Evolutionary conservation across 2,329 filamentous ascomycete species (phyloP), one percentile per base, ranked within the genome.

Genomic region (Ramularia collo-cygni): DNA sequence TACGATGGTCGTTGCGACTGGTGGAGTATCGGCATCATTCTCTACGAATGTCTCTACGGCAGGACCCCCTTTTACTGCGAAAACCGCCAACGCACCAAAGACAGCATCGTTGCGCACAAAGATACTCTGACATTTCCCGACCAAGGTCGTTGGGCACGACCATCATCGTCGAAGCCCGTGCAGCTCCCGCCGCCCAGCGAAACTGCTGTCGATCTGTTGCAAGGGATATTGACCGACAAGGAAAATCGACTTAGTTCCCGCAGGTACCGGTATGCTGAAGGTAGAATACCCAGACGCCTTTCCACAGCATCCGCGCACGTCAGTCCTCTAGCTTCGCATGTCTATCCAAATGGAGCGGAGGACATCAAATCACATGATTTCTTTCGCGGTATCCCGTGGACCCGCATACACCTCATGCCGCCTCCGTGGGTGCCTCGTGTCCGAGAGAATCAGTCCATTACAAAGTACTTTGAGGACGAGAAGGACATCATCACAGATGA

Each of bases 1-100:
- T 96, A 96, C 61, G 92, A 96, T 64, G 90, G 85, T 19, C 76
- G 90, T 57, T 96, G 90, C 64, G 90, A 96, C 64, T 96, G 77
- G 87, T 96, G 85, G 90, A 95, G 89, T 64, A 77, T 96, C 53
- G 90, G 88, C 38, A 80, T 96, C 58, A 95, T 96, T 57, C 65
- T 96, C 41, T 96, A 86, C 57, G 90, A 96, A 72, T 95, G 90
- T 56, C 70, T 96, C 2, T 96, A 92, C 59, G 90, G 90, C 1
- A 83, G 82, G 46, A 95, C 90, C 0, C 90, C 90, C 0, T 96
- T 96, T 60, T 77, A 89, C 37, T 79, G 83, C 12, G 84, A 90
- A 34, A 82, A 86, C 31, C 76, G 89, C 8, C 79, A 87, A 43
- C 76, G 83, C 51, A 96, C 89, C 2, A 96, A 95, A 61, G 69